Evolutionary conservation across 192 early-diverging fungal species (phyloP), one percentile per base, ranked within the genome.

Genomic region (Spinellus fusiger): DNA sequence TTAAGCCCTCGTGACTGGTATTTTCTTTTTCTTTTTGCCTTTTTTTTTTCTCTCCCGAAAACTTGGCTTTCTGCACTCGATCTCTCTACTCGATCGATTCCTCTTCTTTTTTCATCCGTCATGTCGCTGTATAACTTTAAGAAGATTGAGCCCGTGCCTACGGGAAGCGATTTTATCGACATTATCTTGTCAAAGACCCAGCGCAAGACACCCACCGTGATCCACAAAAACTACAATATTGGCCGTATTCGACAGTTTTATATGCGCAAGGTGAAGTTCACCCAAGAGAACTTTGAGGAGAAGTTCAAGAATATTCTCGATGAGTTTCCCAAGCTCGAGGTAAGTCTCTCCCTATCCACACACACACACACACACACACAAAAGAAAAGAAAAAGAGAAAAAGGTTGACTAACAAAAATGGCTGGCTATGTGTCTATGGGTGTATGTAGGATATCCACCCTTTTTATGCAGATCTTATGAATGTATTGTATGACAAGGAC

Each of bases 231-330:
- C 64, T 99, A 96, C 83, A 90, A 94, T 71, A 99, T 99, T 79
- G 87, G 91, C 23, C 80, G 97, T 63, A 99, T 99, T 66, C 76
- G 96, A 49, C 87, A 92, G 69, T 99, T 99, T 71, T 99, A 99
- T 70, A 98, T 98, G 94, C 89, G 96, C 68, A 99, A 99, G 73
- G 95, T 98, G 75, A 96, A 96, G 86, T 99, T 95, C 75, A 94
- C 95, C 20, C 96, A 99, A 77, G 90, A 92, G 57, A 76, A 76
- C 56, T 99, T 99, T 69, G 95, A 98, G 57, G 97, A 99, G 70
- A 96, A 96, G 76, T 80, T 99, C 61, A 86, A 88, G 61, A 80
- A 85, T 57, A 96, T 99, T 57, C 79, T 99, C 22, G 83, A 84
- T 25, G 96, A 98, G 70, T 99, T 99, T 67, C 97, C 97, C 4